Conservation (phyloP, 306 rosid genomes). For the Dicorynia guianensis region DNA sequence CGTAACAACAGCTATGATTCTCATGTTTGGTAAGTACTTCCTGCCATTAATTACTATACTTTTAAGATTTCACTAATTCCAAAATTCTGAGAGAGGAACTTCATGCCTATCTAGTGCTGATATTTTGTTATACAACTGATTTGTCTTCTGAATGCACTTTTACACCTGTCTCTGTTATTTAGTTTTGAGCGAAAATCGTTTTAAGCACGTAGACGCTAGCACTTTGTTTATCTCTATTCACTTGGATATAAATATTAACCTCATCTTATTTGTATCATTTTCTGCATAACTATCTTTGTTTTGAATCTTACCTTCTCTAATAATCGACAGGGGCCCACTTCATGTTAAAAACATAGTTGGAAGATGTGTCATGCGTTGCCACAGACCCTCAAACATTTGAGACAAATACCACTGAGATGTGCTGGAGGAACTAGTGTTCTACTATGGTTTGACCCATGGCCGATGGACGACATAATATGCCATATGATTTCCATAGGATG, state of each 20-base stretch:
- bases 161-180: not conserved
- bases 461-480: slow-evolving; percentile 1
- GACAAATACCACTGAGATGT: slow-evolving; percentile 3
- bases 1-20: slow-evolving; percentile 86
- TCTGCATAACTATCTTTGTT: not conserved
- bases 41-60: slow-evolving; percentile 7
- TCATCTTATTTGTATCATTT: not conserved
- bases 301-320: slow-evolving; percentile 23
- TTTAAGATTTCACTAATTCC: slow-evolving; percentile 12
- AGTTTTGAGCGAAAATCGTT: slow-evolving; percentile 8
- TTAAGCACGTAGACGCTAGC: not conserved
- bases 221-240: not conserved
- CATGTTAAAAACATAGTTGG: slow-evolving; percentile 53
- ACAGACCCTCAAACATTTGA: slow-evolving; percentile 52
- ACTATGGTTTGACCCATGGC: slow-evolving; percentile 13
- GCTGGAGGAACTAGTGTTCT: slow-evolving; percentile 30
- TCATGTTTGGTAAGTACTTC: slow-evolving; percentile 68
- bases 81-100: not conserved
- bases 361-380: slow-evolving; percentile 49
- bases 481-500: slow-evolving; percentile 27
- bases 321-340: slow-evolving; percentile 55
- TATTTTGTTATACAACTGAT: slow-evolving; percentile 4
- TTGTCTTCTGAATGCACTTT: slow-evolving; percentile 17
- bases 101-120: not conserved
- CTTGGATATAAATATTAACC: not conserved